Evolutionary conservation across 73 alveolate species (phyloP), one percentile per base, ranked within the genome.

Genomic region (Stentor roeselii): DNA sequence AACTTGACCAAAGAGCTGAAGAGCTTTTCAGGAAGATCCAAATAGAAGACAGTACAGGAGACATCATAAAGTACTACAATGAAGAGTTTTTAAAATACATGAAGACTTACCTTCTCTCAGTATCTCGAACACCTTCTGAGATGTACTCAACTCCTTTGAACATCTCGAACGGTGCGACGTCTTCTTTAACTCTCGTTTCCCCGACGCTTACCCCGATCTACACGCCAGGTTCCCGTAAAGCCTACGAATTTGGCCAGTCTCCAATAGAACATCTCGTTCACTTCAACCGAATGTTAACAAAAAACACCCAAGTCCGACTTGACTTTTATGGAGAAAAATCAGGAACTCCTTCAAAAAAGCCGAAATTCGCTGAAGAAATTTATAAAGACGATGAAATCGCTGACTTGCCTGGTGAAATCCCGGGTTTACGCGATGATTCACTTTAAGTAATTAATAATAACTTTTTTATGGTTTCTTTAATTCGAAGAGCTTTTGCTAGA

Each of bases 361-460:
- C 67, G 67, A 50, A 50, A 50, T 21, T 21, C 2, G 80, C 37
- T 32, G 37, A 32, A 27, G 80, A 67, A 67, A 67, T 67, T 67
- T 67, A 21, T 34, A 32, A 67, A 67, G 80, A 67, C 37, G 80
- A 67, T 21, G 80, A 67, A 67, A 67, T 67, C 14, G 37, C 42
- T 67, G 37, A 21, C 42, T 34, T 67, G 50, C 80, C 80, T 67
- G 80, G 34, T 1, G 80, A 67, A 30, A 21, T 67, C 41, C 80
- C 80, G 14, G 80, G 80, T 11, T 67, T 67, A 27, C 21, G 34
- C 21, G 80, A 67, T 21, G 37, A 67, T 50, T 11, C 67, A 11
- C 6, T 50, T 50, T 50, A 50, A 50, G 6, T 50, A n/a, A n/a
- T 50, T 50, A 11, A 50, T 50, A 21, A 50, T 50, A 50, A 21